These are phyloP conservation scores for Lenzites betulinus DNA, from an alignment of 768 basidiomycete genomes.

Conservation along the genomic window DNA sequence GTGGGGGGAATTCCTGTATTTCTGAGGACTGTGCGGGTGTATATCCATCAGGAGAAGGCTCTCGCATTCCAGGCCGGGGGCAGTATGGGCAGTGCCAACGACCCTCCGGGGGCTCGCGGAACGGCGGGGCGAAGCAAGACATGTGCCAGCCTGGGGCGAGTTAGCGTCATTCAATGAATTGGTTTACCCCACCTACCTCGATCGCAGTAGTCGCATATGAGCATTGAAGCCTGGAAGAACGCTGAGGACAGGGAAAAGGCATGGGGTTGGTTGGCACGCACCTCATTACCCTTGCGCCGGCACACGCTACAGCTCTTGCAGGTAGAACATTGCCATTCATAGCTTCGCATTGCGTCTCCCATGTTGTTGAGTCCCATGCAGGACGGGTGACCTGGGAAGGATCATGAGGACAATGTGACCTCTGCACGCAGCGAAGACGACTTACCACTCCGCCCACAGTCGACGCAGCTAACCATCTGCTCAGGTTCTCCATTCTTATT, in stretches of 20 bases:
- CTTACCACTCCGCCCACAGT: conserved; percentile 84
- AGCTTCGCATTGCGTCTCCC: conserved; percentile 62
- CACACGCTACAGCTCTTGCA: conserved; percentile 95
- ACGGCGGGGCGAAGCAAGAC: conserved; percentile 74
- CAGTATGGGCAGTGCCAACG: conserved; percentile 77
- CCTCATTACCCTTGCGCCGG: conserved; percentile 82
- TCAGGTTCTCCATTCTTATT: conserved; percentile 65
- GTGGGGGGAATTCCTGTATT: conserved; percentile 7
- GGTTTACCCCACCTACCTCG: conserved; percentile 49
- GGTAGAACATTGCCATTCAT: conserved; percentile 86
- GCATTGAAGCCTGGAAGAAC: conserved; percentile 60
- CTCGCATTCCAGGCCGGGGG: conserved; percentile 37
- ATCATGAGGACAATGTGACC: conserved; percentile 6
- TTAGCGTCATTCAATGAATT: neutral
- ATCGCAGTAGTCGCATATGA: conserved; percentile 96
- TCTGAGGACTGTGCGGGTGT: neutral
- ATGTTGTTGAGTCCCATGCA: conserved; percentile 72
- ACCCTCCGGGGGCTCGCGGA: conserved; percentile 72
- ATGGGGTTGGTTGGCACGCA: conserved; percentile 42
- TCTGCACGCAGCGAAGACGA: conserved; percentile 15
- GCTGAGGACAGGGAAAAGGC: neutral
- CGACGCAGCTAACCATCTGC: conserved; percentile 72
- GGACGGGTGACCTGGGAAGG: conserved; percentile 71
- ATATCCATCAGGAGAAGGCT: conserved; percentile 7
- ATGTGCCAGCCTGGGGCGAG: conserved; percentile 72